A percentile compares a stretch with the other conserved stretches of the same genome.
Evolutionary conservation across 345 rosid genomes (phyloP).

Genomic region (Ailanthus altissimus): DNA sequence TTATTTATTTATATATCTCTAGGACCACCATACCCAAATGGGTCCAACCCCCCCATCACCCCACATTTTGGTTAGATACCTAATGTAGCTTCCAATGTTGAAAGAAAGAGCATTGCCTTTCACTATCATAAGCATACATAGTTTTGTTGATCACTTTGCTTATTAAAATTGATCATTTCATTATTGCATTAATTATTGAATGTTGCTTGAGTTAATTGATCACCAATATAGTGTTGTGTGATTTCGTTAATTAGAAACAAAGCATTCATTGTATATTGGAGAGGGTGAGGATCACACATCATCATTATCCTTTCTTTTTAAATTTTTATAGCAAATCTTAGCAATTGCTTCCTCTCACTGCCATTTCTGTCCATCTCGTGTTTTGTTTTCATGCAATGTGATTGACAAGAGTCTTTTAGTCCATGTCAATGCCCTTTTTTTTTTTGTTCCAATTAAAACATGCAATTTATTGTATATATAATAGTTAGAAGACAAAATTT

Average conservation of each 20-base stretch:
- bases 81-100: background rate
- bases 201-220: background rate
- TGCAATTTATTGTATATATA: too few species aligned
- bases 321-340: background rate
- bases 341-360: background rate
- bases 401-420: background rate
- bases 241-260: background rate
- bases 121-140: background rate
- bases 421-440: too few species aligned
- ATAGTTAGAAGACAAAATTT: too few species aligned
- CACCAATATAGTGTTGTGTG: background rate
- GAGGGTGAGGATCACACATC: slow-evolving; percentile 13
- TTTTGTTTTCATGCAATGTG: background rate
- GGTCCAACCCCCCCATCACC: background rate
- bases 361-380: background rate
- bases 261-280: too few species aligned
- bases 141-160: background rate
- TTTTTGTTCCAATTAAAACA: too few species aligned
- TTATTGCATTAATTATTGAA: too few species aligned
- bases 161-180: background rate
- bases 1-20: background rate
- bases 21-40: slow-evolving; percentile 10
- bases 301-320: too few species aligned
- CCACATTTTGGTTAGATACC: background rate
- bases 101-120: background rate